Conservation (phyloP, 768 basidiomycete genomes). For the Dioszegia aurantiaca region DNA sequence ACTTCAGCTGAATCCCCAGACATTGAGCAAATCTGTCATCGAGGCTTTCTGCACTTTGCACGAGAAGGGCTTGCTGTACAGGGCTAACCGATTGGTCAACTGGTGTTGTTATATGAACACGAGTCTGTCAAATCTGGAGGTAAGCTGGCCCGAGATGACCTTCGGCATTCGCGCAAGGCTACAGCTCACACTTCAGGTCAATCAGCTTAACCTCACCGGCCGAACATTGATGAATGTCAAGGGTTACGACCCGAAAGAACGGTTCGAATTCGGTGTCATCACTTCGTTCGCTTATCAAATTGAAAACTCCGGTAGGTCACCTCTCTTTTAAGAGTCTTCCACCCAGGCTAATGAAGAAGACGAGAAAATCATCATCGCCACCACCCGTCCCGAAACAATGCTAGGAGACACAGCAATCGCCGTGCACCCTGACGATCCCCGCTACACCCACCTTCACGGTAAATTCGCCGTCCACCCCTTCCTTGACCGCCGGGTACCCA, state of each 20-base stretch:
- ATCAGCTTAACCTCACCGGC: conserved; percentile 82
- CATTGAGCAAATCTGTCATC: conserved; percentile 77
- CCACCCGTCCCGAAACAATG: conserved; percentile 98
- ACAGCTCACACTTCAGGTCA: conserved; percentile 61
- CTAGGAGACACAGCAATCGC: conserved; percentile 96
- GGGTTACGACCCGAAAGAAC: conserved; percentile 91
- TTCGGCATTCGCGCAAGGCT: background rate
- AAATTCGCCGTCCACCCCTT: conserved; percentile 90
- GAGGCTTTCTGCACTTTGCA: conserved; percentile 88
- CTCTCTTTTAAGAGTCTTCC: background rate
- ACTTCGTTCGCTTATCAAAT: conserved; percentile 94
- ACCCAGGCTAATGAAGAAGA: conserved; percentile 55
- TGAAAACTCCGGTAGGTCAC: conserved; percentile 68
- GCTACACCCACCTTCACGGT: conserved; percentile 93
- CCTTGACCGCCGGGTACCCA: conserved; percentile 76
- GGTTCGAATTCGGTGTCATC: conserved; percentile 94
- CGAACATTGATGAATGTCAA: conserved; percentile 84
- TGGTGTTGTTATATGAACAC: conserved; percentile 97
- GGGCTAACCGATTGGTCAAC: conserved; percentile 93
- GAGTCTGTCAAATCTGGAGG: conserved; percentile 95
- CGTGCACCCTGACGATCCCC: conserved; percentile 85
- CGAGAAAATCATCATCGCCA: conserved; percentile 87
- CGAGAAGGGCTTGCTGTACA: conserved; percentile 87
- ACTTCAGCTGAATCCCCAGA: conserved; percentile 51
- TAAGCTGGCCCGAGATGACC: conserved; percentile 39